phyloP scores from a whole-genome alignment of 148 eudicot species.

The Rhododendron kiyosumense region DNA sequence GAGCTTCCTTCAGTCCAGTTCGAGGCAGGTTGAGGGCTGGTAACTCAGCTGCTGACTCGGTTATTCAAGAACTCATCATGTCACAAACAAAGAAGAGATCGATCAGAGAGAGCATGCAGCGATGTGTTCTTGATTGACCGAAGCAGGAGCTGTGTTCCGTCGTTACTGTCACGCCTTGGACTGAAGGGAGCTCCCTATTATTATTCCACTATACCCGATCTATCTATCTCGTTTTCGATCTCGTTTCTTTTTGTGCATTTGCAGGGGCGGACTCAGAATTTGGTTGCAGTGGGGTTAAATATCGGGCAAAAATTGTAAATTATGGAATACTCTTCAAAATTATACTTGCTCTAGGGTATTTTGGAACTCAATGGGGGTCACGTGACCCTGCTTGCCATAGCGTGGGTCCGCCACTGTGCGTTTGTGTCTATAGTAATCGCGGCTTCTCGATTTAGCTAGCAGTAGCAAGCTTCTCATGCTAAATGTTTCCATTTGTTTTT shows the following conservation, averaged over 20 bases:
- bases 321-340: too few relatives aligned
- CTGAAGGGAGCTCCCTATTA: conserved; percentile 69
- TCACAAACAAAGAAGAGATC: not conserved
- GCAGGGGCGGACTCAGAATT: too few relatives aligned
- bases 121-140: conserved; percentile 43
- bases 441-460: not conserved
- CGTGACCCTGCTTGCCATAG: too few relatives aligned
- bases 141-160: conserved; percentile 43
- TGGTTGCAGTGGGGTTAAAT: too few relatives aligned
- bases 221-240: not conserved
- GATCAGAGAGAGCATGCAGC: not conserved
- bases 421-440: not conserved
- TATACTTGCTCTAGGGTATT: too few relatives aligned
- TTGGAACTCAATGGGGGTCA: too few relatives aligned
- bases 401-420: too few relatives aligned
- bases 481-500: not conserved
- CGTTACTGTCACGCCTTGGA: conserved; percentile 52
- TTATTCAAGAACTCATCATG: conserved; percentile 38
- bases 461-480: not conserved
- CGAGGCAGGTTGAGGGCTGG: conserved; percentile 31
- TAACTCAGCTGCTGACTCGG: conserved; percentile 53
- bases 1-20: conserved; percentile 58
- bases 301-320: too few relatives aligned
- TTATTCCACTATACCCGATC: not conserved
- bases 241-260: not conserved